Evolutionary conservation across 306 rosid genomes (phyloP).

Genomic region (Vachellia pachyceras): DNA sequence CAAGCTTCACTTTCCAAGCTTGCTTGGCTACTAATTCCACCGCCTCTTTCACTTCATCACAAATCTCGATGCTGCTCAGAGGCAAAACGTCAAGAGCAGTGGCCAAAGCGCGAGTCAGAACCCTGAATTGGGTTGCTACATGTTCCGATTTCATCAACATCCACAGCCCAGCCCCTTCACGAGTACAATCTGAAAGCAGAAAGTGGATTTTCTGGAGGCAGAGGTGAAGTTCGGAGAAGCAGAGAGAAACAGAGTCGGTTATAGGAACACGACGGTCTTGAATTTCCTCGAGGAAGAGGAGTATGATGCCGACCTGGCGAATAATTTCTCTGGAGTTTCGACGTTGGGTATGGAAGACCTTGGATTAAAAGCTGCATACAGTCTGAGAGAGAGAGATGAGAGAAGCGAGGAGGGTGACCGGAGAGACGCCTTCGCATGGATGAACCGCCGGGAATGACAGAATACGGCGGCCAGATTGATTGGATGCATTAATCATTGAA

Average conservation of each 20-base stretch:
- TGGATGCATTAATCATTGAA: conserved; percentile 42
- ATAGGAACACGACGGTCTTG: background rate
- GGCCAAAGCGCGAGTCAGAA: conserved; percentile 50
- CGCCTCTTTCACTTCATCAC: conserved; percentile 68
- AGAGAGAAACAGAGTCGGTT: conserved; percentile 47
- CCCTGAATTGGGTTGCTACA: conserved; percentile 53
- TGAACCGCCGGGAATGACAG: conserved; percentile 78
- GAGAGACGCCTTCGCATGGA: conserved; percentile 64
- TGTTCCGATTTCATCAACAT: conserved; percentile 59
- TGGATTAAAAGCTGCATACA: conserved; percentile 52
- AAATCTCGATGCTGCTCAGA: conserved; percentile 39
- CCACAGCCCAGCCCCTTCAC: conserved; percentile 52
- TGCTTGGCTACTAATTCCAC: conserved; percentile 62
- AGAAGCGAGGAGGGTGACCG: conserved; percentile 59
- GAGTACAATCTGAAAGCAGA: conserved; percentile 65
- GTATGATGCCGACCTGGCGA: conserved; percentile 56
- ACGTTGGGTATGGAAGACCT: conserved; percentile 56
- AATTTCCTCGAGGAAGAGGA: conserved; percentile 69
- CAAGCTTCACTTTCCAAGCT: conserved; percentile 55
- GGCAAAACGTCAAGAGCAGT: conserved; percentile 75
- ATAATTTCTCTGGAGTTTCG: conserved; percentile 67
- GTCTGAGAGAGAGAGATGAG: conserved; percentile 51
- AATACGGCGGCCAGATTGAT: conserved; percentile 59
- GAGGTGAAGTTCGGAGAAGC: conserved; percentile 74
- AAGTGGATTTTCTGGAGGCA: conserved; percentile 65